These are phyloP conservation scores for Auriscalpium orientale DNA, from an alignment of 768 basidiomycete species.

Conservation along the genomic window DNA sequence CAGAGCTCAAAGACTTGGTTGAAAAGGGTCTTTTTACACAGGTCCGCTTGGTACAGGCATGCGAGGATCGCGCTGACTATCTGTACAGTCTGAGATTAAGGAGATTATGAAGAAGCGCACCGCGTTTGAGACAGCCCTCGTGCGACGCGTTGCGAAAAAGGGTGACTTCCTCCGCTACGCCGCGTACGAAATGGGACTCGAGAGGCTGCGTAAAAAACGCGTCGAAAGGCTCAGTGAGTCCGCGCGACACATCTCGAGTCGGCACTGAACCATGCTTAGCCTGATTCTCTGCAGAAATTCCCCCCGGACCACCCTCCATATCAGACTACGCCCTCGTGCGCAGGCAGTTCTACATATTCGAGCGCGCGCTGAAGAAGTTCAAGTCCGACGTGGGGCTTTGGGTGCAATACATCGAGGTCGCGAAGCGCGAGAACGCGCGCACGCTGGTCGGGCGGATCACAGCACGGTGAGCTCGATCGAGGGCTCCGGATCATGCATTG, in stretches of 20 bases:
- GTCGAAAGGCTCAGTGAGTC: slow-evolving; percentile 61
- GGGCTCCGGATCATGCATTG: neutral
- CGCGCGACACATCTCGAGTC: neutral
- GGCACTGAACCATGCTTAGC: slow-evolving; percentile 3
- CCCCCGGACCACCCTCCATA: slow-evolving; percentile 43
- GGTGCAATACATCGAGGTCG: slow-evolving; percentile 83
- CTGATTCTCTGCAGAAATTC: neutral
- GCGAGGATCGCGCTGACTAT: slow-evolving; percentile 8
- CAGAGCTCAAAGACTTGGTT: slow-evolving; percentile 88
- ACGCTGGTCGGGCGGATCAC: slow-evolving; percentile 76
- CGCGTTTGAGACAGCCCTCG: slow-evolving; percentile 72
- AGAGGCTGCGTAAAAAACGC: slow-evolving; percentile 71
- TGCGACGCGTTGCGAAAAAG: slow-evolving; percentile 79
- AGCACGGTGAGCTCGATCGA: slow-evolving; percentile 50
- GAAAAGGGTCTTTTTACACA: slow-evolving; percentile 79
- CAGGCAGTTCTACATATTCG: slow-evolving; percentile 84
- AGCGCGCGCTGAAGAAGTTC: slow-evolving; percentile 84
- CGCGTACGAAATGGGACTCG: slow-evolving; percentile 86
- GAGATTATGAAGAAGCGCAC: slow-evolving; percentile 82
- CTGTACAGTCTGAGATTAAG: slow-evolving; percentile 64
- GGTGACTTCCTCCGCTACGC: slow-evolving; percentile 85
- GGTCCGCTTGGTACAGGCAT: slow-evolving; percentile 33
- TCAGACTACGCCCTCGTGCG: slow-evolving; percentile 83
- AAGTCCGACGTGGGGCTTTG: slow-evolving; percentile 81
- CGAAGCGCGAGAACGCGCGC: slow-evolving; percentile 71